Evolutionary conservation across 768 basidiomycete species (phyloP), one percentile per base, ranked within the genome.

Genomic region (Phanerodontia chrysosporium): DNA sequence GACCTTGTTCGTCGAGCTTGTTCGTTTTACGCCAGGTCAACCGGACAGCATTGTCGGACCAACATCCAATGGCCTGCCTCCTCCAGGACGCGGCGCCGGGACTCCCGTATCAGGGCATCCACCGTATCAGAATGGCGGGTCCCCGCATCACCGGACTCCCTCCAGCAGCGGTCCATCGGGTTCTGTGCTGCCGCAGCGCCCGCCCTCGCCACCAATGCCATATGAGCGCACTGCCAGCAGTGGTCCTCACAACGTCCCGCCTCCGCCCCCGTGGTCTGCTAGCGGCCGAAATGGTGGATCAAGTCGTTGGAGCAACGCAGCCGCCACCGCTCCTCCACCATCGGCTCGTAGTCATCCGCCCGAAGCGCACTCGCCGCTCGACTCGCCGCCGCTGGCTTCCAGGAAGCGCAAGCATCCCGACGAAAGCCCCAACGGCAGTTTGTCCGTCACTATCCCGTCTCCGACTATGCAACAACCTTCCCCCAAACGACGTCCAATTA

Each of bases 1-100:
- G 59, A 90, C 89, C 1, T 65, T 92, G 4, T 89, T 90, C 66
- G 84, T 92, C 8, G 89, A 92, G 49, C 82, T 92, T 16, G 78
- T 89, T 64, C 74, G 79, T 28, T 85, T 83, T 65, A 75, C 76
- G n/a, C 82, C 83, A 28, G 84, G 82, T 0, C 77, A 79, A 53
- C 76, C 78, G 57, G 82, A 83, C 49, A 75, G 72, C 10, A 68
- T 63, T 59, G 68, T 58, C 13, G 49, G 49, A 32, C n/a, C 49
- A 29, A 9, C 49, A 18, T 12, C 29, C 3, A 51, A 29, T 4
- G 49, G 49, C 13, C 13, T 51, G 10, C 28, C 49, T 22, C 13
- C 22, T 18, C 49, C 49, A 13, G 28, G 49, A 13, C 49, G 49
- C 2, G 32, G 30, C 22, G 29, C 28, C 12, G 49, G 49, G 8